Conservation (phyloP, 805 yeast genomes). For the Pichia occidentalis region DNA sequence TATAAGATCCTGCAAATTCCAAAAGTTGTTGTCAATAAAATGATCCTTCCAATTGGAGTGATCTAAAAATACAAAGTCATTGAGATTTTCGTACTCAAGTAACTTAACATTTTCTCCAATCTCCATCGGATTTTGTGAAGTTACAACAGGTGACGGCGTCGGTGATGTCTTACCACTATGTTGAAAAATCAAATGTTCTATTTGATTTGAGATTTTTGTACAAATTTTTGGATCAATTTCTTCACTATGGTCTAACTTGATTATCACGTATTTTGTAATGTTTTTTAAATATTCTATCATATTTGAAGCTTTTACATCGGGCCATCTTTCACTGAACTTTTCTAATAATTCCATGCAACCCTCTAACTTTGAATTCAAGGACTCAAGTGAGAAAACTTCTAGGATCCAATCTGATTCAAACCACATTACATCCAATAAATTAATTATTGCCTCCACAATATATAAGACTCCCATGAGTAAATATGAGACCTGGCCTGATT, state of each 20-base stretch:
- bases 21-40: slow-evolving; percentile 2
- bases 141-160: neutral
- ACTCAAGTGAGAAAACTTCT: slow-evolving; percentile 8
- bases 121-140: too few relatives aligned
- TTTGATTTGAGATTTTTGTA: neutral
- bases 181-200: slow-evolving; percentile 8
- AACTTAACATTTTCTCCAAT: too few relatives aligned
- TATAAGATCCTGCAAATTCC: slow-evolving; percentile 1
- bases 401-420: slow-evolving; percentile 13
- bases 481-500: slow-evolving; percentile 11
- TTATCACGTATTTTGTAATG: neutral
- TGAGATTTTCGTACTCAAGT: too few relatives aligned
- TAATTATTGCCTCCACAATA: slow-evolving; percentile 11
- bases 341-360: slow-evolving; percentile 8
- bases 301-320: slow-evolving; percentile 9
- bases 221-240: neutral
- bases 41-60: slow-evolving; percentile 11
- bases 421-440: slow-evolving; percentile 14
- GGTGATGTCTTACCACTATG: neutral
- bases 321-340: slow-evolving; percentile 15
- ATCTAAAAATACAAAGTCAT: neutral
- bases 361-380: slow-evolving; percentile 4
- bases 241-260: neutral
- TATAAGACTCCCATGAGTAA: slow-evolving; percentile 11
- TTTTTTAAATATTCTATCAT: slow-evolving; percentile 6